These are phyloP conservation scores for Ceratonia siliqua DNA, from an alignment of 306 rosid species.

Conservation along the genomic window DNA sequence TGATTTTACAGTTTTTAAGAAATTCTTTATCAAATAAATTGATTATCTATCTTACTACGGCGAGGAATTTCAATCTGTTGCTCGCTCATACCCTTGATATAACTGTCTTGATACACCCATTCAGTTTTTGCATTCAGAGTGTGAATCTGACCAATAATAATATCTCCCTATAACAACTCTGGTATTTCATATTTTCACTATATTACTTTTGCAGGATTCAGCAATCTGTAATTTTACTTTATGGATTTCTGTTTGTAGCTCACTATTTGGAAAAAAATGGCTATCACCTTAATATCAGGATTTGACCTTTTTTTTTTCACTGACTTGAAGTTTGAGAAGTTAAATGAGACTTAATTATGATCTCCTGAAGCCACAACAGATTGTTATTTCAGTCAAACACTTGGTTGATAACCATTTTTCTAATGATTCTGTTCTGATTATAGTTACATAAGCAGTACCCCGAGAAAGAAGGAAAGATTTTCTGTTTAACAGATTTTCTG, in stretches of 20 bases:
- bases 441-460: not conserved
- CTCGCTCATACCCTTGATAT: not conserved
- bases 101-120: not conserved
- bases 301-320: too few species aligned
- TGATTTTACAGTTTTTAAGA: not conserved
- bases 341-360: slow-evolving; percentile 17
- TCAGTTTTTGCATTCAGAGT: not conserved
- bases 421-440: too few species aligned
- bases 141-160: not conserved
- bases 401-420: too few species aligned
- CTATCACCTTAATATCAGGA: slow-evolving; percentile 20
- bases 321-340: slow-evolving; percentile 23
- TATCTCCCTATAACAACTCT: slow-evolving; percentile 20
- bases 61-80: not conserved
- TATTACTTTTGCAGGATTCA: slow-evolving; percentile 58
- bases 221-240: slow-evolving; percentile 39
- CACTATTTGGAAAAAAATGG: slow-evolving; percentile 36
- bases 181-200: slow-evolving; percentile 35
- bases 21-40: slow-evolving; percentile 4
- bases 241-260: slow-evolving; percentile 3
- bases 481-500: too few species aligned
- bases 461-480: not conserved
- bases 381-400: not conserved
- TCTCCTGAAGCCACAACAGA: slow-evolving; percentile 17
- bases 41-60: slow-evolving; percentile 7